Evolutionary conservation across 345 rosid species (phyloP).

Genomic region (Lenwebbia sp.): DNA sequence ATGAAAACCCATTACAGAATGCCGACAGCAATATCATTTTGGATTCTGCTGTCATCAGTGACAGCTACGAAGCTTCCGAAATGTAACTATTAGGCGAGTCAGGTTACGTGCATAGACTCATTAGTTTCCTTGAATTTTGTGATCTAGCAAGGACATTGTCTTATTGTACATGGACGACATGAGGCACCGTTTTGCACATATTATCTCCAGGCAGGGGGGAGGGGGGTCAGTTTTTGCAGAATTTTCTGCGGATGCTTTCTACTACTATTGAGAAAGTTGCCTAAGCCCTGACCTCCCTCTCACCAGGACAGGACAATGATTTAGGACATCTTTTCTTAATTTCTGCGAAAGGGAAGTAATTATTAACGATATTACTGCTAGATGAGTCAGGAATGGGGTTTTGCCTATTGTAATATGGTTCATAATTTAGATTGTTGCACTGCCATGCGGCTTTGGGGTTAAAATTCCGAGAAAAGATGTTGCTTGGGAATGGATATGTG

Average conservation of each 20-base stretch:
- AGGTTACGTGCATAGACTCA: not conserved
- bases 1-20: constrained; percentile 5
- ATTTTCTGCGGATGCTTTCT: not conserved
- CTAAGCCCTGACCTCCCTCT: not conserved
- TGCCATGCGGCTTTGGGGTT: not conserved
- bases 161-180: not conserved
- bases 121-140: not conserved
- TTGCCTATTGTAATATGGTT: not conserved
- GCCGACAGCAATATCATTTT: not conserved
- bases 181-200: not conserved
- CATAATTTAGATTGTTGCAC: not conserved
- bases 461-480: not conserved
- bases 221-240: not conserved
- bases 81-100: not conserved
- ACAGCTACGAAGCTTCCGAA: not conserved
- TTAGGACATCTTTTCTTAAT: not conserved
- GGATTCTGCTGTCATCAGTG: not conserved
- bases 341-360: not conserved
- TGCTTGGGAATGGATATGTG: not conserved
- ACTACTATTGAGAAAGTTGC: not conserved
- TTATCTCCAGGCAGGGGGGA: not conserved
- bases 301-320: not conserved
- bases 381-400: not conserved
- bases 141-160: not conserved
- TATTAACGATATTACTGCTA: not conserved